Evolutionary conservation across 805 yeast genomes (phyloP), one percentile per base, ranked within the genome.

Genomic region (Pichia paraexigua): DNA sequence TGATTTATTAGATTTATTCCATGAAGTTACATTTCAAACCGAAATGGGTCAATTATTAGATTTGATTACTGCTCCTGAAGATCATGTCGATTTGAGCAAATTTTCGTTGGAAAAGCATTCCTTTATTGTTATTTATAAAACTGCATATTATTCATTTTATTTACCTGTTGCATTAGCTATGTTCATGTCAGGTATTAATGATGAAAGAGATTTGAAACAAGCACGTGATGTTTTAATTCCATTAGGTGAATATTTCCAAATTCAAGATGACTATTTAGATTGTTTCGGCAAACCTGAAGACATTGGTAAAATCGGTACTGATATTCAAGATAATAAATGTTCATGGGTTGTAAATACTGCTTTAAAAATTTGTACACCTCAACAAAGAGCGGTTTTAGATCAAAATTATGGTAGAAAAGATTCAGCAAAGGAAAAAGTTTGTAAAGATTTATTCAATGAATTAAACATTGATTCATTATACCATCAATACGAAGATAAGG

Each of bases 261-360:
- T 94, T 60, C 99, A 94, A 74, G 99, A 94, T 67, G 99, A 94
- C 70, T 94, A 77, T 74, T 79, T 94, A 59, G 99, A 94, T 71
- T 88, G 97, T 70, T 94, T 88, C 65, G 99, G 99, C 58, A 89
- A 92, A 62, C 97, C 99, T 43, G 95, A 87, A 66, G 89, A 92
- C 64, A 94, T 91, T 65, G 99, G 99, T 57, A 94, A 94, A 77
- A 89, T 94, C 60, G 99, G 99, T 60, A 94, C 99, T 54, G 99
- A 94, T 69, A 94, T 94, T 65, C 87, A 87, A 73, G 99, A 94
- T 72, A 94, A 94, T 80, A 94, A 94, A 72, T 94, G 99, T 71
- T 87, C 97, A 43, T 94, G 99, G 99, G 83, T 94, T 51, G 79
- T 94, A 63, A 94, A 94, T 76, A 87, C 88, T 60, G 99, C 99